These are phyloP conservation scores for Lagenidium giganteum DNA, from an alignment of 352 stramenopile genomes.

Conservation along the genomic window DNA sequence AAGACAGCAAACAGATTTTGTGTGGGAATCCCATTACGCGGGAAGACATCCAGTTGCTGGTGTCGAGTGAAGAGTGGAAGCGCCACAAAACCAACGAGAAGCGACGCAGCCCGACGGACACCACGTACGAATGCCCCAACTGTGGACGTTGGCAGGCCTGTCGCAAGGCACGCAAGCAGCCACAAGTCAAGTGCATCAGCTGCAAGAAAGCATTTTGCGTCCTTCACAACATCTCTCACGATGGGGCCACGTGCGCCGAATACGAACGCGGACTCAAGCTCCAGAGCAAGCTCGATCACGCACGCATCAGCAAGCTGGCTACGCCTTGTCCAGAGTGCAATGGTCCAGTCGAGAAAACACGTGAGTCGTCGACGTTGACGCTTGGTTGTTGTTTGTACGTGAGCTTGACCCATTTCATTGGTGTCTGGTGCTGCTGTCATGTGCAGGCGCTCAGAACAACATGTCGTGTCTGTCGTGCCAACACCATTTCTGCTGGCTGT, in stretches of 20 bases:
- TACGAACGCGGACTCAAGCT: conserved; percentile 24
- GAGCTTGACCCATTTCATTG: too few relatives aligned
- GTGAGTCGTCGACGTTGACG: too few relatives aligned
- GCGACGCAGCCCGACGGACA: too few relatives aligned
- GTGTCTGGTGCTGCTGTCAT: conserved; percentile 1
- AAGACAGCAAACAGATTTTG: not conserved
- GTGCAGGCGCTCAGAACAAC: conserved; percentile 69
- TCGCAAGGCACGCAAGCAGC: conserved; percentile 31
- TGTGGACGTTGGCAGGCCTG: conserved; percentile 56
- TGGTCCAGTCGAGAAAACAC: conserved; percentile 51
- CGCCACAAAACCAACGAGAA: conserved; percentile 72
- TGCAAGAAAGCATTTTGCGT: conserved; percentile 80
- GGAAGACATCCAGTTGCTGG: conserved; percentile 34
- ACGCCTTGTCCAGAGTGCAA: conserved; percentile 53
- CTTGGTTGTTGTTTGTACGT: too few relatives aligned
- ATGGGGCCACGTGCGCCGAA: conserved; percentile 48
- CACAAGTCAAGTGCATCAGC: conserved; percentile 28
- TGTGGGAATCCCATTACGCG: conserved; percentile 32
- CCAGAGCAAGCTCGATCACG: conserved; percentile 13
- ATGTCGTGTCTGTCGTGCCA: conserved; percentile 41
- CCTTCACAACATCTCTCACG: conserved; percentile 81
- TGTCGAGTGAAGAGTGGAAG: conserved; percentile 37
- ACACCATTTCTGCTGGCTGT: conserved; percentile 68
- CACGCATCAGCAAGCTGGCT: conserved; percentile 23
- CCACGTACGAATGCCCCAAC: conserved; percentile 53